Base-by-base conservation (phyloP, 371 early-diverging fungal genomes). In the Mucor irregularis region DNA sequence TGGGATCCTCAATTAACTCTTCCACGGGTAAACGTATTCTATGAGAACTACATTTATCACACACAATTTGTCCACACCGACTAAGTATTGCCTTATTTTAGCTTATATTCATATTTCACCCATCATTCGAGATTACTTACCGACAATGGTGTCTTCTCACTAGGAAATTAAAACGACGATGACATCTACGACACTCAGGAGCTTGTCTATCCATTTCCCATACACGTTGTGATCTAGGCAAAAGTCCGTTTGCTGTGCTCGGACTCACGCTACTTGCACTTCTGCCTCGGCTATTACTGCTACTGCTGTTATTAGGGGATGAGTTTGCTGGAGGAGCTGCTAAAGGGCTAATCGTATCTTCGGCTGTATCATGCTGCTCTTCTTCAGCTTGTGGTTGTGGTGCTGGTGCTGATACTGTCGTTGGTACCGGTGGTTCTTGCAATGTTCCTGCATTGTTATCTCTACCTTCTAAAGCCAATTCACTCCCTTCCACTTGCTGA, bases 11-110 rank as follows among this genome's bases (percentile, higher is more conserved):
- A 19, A 79, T 66, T 11, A 79, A 59, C 55, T 66, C 62, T 44
- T 61, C 58, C 3, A 57, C 62, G 5, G 58, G 71, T 13, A 74
- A 62, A 10, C 71, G 64, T 3, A 73, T 65, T 29, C 86, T 47
- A 56, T 72, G 68, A 5, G 77, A 66, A 21, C 85, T 80, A 14
- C 88, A 90, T 16, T 68, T 66, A 63, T 87, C 88, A 60, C 92
- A 91, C 19, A 87, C 85, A 38, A 90, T 79, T 19, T 78, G 76
- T 4, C 92, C 90, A 74, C 92, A 91, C 21, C 88, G 85, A 39
- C 83, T 80, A 56, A 14, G 28, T 31, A 5, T 5, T 19, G 9
- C 17, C 40, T 22, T 22, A 24, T 22, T 22, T 22, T 21, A 8
- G 4, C 38, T 14, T 11, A 11, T 34, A 21, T 31, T 22, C 14